Evolutionary conservation across 768 basidiomycete genomes (phyloP).

Genomic region (Agrocybe praecox): DNA sequence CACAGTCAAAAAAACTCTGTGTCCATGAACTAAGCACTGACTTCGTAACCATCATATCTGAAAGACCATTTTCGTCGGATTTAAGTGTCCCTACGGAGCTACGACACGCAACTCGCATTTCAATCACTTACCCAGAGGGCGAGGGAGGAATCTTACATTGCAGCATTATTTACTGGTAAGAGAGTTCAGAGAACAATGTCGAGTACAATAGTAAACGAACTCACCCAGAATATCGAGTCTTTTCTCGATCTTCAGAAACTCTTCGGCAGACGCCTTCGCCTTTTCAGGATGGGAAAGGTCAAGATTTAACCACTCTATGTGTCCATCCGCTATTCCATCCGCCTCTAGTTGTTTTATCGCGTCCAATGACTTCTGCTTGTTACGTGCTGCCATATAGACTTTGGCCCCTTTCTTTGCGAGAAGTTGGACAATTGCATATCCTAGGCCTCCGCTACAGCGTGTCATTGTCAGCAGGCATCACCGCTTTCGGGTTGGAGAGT

Average conservation of each 20-base stretch:
- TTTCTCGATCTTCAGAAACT: neutral
- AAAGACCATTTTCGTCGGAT: neutral
- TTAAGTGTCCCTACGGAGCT: neutral
- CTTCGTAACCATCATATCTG: neutral
- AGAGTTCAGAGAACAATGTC: neutral
- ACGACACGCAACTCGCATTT: neutral
- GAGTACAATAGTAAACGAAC: neutral
- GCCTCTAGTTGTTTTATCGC: neutral
- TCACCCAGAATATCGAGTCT: neutral
- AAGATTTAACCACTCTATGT: neutral
- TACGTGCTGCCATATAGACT: constrained; percentile 1
- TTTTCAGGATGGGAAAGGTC: neutral
- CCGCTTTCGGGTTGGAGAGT: no score
- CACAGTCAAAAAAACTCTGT: neutral
- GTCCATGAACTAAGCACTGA: neutral
- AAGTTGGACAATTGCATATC: neutral
- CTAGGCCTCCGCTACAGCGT: neutral
- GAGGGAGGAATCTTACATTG: neutral
- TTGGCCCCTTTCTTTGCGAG: neutral
- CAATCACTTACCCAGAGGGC: neutral
- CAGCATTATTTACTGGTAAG: neutral
- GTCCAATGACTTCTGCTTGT: neutral
- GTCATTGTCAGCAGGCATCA: no score
- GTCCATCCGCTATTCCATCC: neutral
- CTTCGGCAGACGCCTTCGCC: neutral